Evolutionary conservation across 345 rosid species (phyloP).

Genomic region (Xanthoceras sorbifolium): DNA sequence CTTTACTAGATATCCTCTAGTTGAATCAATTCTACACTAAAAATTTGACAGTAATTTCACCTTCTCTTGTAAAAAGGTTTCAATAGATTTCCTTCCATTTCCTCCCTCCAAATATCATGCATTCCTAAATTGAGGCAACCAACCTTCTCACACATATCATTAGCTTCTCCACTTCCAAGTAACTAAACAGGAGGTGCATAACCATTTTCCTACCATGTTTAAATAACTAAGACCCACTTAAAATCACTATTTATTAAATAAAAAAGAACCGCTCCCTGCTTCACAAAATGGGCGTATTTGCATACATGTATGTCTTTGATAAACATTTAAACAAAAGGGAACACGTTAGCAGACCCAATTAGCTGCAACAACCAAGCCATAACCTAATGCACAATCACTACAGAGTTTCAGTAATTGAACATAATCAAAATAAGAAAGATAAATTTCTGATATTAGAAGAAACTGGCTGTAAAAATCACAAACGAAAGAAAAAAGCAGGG

Average conservation of each 20-base stretch:
- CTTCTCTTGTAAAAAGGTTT: neutral
- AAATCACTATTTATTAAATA: neutral
- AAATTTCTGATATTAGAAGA: neutral
- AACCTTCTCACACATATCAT: neutral
- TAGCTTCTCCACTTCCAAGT: neutral
- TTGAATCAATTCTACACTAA: neutral
- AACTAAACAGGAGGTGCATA: neutral
- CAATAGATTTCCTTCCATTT: neutral
- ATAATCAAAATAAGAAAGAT: neutral
- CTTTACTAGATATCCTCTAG: neutral
- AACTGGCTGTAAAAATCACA: neutral
- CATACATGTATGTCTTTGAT: neutral
- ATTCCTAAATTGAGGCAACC: neutral
- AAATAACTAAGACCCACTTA: neutral
- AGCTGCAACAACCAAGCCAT: neutral
- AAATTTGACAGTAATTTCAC: neutral
- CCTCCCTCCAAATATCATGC: neutral
- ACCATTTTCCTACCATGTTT: neutral
- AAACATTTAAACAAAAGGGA: neutral
- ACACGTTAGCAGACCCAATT: neutral
- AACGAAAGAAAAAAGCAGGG: neutral
- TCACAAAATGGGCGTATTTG: neutral
- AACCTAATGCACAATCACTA: neutral
- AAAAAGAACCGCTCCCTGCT: neutral
- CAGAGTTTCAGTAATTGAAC: neutral